A percentile compares a stretch with the other conserved stretches of the same genome.
phyloP scores from a whole-genome alignment of 108 stramenopile species.

The Nitzschia sp. region DNA sequence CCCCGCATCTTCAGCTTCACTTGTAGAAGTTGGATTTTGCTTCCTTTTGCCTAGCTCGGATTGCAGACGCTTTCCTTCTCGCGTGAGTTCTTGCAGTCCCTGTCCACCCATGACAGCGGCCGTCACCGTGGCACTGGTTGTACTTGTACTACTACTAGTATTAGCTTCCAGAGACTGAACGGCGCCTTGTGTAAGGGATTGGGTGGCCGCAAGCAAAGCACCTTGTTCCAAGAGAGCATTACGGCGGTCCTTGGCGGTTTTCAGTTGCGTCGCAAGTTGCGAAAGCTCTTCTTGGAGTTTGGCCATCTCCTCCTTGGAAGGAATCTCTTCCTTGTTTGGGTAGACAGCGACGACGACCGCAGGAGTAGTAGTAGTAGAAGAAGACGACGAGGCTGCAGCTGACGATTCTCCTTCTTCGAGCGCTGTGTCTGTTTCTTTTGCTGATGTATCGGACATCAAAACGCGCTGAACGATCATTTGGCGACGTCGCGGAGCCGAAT shows the following conservation, averaged over 20 bases:
- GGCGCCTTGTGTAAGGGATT: constrained; percentile 3
- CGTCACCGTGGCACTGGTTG: neutral
- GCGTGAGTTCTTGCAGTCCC: neutral
- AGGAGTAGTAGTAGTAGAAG: too few relatives aligned
- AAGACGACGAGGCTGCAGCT: neutral
- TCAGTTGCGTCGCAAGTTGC: constrained; percentile 6
- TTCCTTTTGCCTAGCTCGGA: neutral
- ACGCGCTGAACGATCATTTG: constrained; percentile 39
- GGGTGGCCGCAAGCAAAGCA: neutral
- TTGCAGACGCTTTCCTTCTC: neutral
- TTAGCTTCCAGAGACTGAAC: neutral
- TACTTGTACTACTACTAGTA: neutral
- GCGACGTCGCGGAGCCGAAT: constrained; percentile 45
- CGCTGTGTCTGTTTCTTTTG: neutral
- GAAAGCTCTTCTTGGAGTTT: constrained; percentile 8
- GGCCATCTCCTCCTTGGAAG: constrained; percentile 5
- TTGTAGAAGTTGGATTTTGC: neutral
- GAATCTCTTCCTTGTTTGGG: constrained; percentile 23
- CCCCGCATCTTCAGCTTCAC: neutral
- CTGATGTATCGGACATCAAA: neutral
- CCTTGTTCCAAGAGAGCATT: constrained; percentile 5
- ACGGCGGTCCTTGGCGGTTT: constrained; percentile 1
- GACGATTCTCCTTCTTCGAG: neutral
- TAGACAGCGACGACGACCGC: neutral
- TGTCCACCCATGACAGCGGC: neutral